Evolutionary conservation across 2,329 filamentous ascomycete species (phyloP), one percentile per base, ranked within the genome.

Genomic region (Xylariaceae sp.): DNA sequence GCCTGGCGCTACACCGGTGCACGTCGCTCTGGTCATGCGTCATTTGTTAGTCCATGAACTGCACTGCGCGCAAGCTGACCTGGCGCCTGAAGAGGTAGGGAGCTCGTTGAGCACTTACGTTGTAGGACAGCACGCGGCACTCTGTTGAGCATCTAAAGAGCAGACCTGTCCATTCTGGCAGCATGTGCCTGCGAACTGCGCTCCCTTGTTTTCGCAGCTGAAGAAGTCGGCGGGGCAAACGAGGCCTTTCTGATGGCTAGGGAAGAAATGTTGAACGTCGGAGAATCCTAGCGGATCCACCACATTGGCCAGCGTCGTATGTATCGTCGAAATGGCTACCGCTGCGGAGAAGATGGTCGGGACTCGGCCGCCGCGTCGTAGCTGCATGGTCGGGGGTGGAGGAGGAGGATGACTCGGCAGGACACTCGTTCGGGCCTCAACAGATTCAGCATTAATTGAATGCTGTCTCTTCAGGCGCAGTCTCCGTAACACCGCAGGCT

Each of bases 91-190:
- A 39, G 3, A n/a, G 44, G 39, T 26, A 47, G 32, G 43, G 2
- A 2, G 11, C 6, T 45, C 29, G 11, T 6, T 34, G 29, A 5
- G 40, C 4, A 70, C 74, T 71, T 65, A 81, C 78, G 74, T 73
- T 19, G 70, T 68, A 7, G 79, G 79, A 65, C 80, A 83, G 65
- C 80, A 83, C 2, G 80, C 80, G 6, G 80, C 76, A 49, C 71
- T 69, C 57, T 74, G 73, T 45, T 72, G 72, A 19, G 69, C 71
- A 60, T 82, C 80, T 3, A 80, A 66, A 3, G 74, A 71, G 64
- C 80, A 83, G 26, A 68, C 64, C 59, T 81, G 78, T 32, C 76
- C 77, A 56, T 71, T 73, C 46, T 74, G 69, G 64, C 80, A 83
- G 65, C 80, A 83, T 29, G 80, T 69, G 55, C 73, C 73, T 42